These are phyloP conservation scores for Malbranchea cinnamomea DNA, from an alignment of 2,329 filamentous ascomycete species.

Conservation along the genomic window DNA sequence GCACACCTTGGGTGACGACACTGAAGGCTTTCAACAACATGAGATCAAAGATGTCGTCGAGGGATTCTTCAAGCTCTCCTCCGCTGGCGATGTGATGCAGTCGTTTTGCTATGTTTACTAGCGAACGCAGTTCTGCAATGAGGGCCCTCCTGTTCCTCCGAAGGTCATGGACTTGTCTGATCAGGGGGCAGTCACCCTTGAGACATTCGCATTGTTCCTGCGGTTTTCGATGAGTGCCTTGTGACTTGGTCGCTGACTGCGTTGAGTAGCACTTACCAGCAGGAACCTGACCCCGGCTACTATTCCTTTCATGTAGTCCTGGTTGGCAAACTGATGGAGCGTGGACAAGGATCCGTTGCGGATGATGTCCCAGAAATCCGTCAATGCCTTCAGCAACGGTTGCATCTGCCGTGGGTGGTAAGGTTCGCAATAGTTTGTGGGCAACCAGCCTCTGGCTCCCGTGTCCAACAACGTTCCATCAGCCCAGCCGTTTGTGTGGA, in stretches of 20 bases:
- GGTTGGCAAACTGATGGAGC: constrained; percentile 66
- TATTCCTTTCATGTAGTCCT: constrained; percentile 86
- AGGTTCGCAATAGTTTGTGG: constrained; percentile 93
- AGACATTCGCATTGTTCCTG: constrained; percentile 82
- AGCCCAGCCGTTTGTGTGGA: constrained; percentile 97
- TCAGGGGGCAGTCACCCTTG: constrained; percentile 60
- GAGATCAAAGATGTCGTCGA: constrained; percentile 59
- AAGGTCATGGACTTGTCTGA: constrained; percentile 61
- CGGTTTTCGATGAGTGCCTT: background rate
- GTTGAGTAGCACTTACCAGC: constrained; percentile 54
- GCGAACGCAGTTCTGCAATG: constrained; percentile 71
- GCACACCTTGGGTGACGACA: constrained; percentile 79
- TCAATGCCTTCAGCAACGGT: constrained; percentile 67
- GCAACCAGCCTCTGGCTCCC: constrained; percentile 83
- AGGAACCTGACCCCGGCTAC: constrained; percentile 87
- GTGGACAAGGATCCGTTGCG: constrained; percentile 63
- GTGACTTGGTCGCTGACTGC: background rate
- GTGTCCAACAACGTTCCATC: constrained; percentile 81
- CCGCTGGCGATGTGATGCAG: constrained; percentile 59
- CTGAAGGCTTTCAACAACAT: constrained; percentile 90
- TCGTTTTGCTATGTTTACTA: constrained; percentile 79
- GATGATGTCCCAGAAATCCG: constrained; percentile 85
- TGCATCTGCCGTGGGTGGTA: constrained; percentile 83
- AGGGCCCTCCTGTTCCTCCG: constrained; percentile 73
- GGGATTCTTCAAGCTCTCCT: constrained; percentile 23